Conservation (phyloP, 345 rosid species). For the Durio zibethinus region DNA sequence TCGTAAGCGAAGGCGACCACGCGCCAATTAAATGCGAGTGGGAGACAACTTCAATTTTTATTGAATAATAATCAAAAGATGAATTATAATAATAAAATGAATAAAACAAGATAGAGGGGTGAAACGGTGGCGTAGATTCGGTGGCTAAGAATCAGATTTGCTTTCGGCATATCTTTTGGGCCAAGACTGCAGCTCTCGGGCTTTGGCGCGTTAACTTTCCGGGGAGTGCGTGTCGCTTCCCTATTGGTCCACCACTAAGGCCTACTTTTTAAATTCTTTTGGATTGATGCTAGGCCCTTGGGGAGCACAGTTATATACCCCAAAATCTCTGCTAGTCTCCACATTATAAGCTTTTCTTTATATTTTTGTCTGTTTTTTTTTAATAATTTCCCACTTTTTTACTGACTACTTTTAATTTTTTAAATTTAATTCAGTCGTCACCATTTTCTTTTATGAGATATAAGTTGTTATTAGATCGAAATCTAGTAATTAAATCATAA, state of each 20-base stretch:
- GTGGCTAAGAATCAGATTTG: slow-evolving; percentile 23
- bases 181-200: slow-evolving; percentile 11
- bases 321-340: slow-evolving; percentile 8
- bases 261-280: not conserved
- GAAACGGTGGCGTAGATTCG: slow-evolving; percentile 19
- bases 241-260: not conserved
- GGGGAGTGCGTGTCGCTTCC: not conserved
- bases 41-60: not conserved
- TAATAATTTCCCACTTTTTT: not conserved
- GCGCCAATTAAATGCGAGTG: not conserved
- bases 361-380: not conserved
- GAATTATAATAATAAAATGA: not conserved
- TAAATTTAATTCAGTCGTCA: too few relatives aligned
- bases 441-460: too few relatives aligned
- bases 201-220: slow-evolving; percentile 15
- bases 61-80: not conserved
- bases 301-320: slow-evolving; percentile 23
- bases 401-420: too few relatives aligned
- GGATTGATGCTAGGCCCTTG: not conserved
- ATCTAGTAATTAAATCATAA: too few relatives aligned
- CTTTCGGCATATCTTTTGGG: slow-evolving; percentile 20
- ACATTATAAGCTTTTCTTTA: not conserved
- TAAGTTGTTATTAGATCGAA: too few relatives aligned
- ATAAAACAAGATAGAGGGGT: too few relatives aligned
- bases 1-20: not conserved